Evolutionary conservation across 176 grass and related monocot genomes (phyloP).

Genomic region (Guadua angustifolia): DNA sequence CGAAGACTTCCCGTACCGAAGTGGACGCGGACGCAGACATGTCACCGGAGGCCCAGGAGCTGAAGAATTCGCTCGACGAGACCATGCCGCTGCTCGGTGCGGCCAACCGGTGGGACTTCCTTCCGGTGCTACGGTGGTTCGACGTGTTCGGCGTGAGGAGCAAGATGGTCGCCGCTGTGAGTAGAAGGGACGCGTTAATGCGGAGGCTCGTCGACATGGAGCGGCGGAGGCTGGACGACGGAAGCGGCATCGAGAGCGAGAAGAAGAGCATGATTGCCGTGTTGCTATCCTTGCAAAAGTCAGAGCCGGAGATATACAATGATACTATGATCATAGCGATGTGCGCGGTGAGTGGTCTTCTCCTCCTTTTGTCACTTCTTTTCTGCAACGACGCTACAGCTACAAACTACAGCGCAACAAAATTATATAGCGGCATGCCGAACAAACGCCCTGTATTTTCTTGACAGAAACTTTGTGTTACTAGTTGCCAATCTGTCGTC

Average conservation of each 20-base stretch:
- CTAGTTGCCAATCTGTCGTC: not conserved
- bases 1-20: not conserved
- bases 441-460: too few species aligned
- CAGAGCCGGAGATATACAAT: constrained; percentile 52
- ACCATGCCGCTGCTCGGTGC: not conserved
- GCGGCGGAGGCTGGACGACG: not conserved
- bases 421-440: too few species aligned
- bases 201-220: constrained; percentile 50
- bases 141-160: constrained; percentile 47
- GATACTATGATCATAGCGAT: constrained; percentile 47
- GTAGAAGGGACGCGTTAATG: constrained; percentile 38
- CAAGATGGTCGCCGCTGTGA: constrained; percentile 34
- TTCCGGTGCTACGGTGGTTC: constrained; percentile 55
- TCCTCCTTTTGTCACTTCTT: too few species aligned
- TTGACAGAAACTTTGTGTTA: too few species aligned
- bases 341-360: constrained; percentile 20
- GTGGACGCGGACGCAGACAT: constrained; percentile 29
- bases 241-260: not conserved
- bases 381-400: not conserved
- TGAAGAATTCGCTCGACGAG: constrained; percentile 43
- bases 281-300: constrained; percentile 44
- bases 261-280: constrained; percentile 50
- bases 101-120: constrained; percentile 51
- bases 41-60: constrained; percentile 29
- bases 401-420: too few species aligned